Evolutionary conservation across 345 rosid species (phyloP).

Genomic region (Eucalyptus regnans): DNA sequence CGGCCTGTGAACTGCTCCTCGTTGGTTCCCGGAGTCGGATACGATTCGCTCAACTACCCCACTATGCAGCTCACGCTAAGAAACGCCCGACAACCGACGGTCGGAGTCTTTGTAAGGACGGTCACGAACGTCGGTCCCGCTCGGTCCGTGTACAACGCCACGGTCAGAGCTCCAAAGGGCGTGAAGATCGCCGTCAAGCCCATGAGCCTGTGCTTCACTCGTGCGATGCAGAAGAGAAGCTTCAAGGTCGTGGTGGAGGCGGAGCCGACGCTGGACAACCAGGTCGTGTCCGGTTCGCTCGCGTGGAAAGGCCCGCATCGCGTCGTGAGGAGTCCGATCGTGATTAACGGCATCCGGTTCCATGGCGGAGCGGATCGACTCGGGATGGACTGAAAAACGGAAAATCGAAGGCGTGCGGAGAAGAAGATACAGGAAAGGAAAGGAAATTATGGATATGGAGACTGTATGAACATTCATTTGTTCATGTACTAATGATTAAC

Average conservation of each 20-base stretch:
- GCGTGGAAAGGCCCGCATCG: constrained; percentile 53
- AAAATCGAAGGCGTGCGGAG: not conserved
- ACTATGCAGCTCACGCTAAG: constrained; percentile 50
- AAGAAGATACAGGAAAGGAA: not conserved
- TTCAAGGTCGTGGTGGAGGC: constrained; percentile 73
- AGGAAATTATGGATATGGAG: not conserved
- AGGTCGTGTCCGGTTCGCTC: constrained; percentile 50
- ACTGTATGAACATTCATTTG: not conserved
- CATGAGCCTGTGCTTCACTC: constrained; percentile 34
- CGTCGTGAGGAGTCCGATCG: constrained; percentile 68
- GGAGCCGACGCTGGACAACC: constrained; percentile 14
- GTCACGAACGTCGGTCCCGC: constrained; percentile 72
- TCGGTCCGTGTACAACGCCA: constrained; percentile 41
- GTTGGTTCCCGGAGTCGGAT: constrained; percentile 53
- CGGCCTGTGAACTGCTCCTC: constrained; percentile 53
- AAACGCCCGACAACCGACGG: constrained; percentile 6
- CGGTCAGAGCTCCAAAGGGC: constrained; percentile 47
- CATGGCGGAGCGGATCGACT: not conserved
- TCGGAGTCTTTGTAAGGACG: constrained; percentile 40
- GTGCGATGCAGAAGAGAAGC: constrained; percentile 32
- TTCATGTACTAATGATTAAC: not conserved
- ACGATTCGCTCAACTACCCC: constrained; percentile 79
- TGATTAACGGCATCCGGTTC: constrained; percentile 14
- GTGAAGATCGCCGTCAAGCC: constrained; percentile 54
- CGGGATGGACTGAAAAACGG: not conserved